Base-by-base conservation (phyloP, 148 eudicot species). In the Drosera capensis region DNA sequence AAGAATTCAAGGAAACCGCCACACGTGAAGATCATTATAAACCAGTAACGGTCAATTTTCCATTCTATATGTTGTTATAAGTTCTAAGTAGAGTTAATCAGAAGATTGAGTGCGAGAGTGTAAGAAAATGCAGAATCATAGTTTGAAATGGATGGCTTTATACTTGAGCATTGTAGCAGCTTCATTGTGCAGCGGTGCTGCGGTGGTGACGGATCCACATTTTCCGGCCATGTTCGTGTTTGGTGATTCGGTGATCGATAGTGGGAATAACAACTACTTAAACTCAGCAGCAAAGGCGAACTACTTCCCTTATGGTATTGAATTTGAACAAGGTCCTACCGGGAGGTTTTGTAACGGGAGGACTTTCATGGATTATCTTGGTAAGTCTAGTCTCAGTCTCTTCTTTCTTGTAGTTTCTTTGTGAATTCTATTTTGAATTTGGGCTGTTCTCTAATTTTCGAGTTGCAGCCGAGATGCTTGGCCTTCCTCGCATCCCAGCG, bases 271-370 rank as follows among this genome's bases (percentile, higher is more conserved):
- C 74, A 80, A 80, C 41, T 68, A 63, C 62, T 51, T 74, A 23
- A 64, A 34, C 40, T 58, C 92, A n/a, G 34, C 50, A 1, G 92
- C 95, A 0, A 85, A 72, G 37, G 86, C 92, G 7, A 80, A 85
- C 23, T 80, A 67, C 44, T 49, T 29, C 23, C 95, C 92, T 24
- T 85, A 85, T 26, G 95, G 95, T 18, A 38, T 80, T 23, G 95
- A 85, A 60, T 80, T 63, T 60, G 20, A 40, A 20, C 45, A 38
- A 21, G 86, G 86, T 0, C 92, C 95, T 26, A 72, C 95, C 0
- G 86, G 95, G 13, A 68, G 95, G 62, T 85, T 85, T 28, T 67
- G 66, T 30, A 85, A 85, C 46, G 95, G 95, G n/a, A 77, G 62
- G 59, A 85, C 78, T 20, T 21, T 61, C 46, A 70, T 84, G 3